A percentile compares a stretch with the other conserved stretches of the same genome.
Evolutionary conservation across 306 rosid species (phyloP).

Genomic region (Calophaca sinica): DNA sequence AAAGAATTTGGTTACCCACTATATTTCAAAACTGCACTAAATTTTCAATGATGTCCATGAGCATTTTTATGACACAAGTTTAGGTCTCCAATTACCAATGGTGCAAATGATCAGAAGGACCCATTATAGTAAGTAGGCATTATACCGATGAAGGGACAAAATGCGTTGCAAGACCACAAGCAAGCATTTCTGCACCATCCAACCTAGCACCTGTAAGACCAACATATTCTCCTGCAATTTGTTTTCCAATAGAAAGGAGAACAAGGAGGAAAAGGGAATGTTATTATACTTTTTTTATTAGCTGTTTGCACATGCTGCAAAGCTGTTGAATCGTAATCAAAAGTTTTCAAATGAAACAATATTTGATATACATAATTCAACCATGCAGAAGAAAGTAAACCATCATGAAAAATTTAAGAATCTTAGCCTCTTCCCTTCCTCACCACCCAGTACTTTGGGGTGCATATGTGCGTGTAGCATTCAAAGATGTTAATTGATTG

Average conservation of each 20-base stretch:
- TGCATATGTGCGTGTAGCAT: not conserved
- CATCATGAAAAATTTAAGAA: conserved; percentile 25
- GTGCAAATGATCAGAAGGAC: conserved; percentile 8
- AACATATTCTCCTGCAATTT: conserved; percentile 88
- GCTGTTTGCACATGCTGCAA: conserved; percentile 39
- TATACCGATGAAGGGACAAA: conserved; percentile 78
- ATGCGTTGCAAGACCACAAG: conserved; percentile 96
- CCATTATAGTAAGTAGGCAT: conserved; percentile 40
- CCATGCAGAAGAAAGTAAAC: conserved; percentile 24
- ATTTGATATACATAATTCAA: conserved; percentile 28
- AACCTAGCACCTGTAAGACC: conserved; percentile 91
- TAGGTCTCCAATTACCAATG: not conserved
- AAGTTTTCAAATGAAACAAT: conserved; percentile 22
- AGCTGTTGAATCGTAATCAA: not conserved
- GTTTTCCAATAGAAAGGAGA: conserved; percentile 41
- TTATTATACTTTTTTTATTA: conserved; percentile 11
- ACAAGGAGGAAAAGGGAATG: conserved; percentile 9
- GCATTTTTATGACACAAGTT: not conserved
- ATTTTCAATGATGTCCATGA: not conserved
- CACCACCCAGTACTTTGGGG: not conserved
- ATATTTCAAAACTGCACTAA: conserved; percentile 7
- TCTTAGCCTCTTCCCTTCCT: not conserved
- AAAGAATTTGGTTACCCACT: not conserved
- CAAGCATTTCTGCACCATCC: conserved; percentile 98
- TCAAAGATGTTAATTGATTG: conserved; percentile 15